phyloP scores from a whole-genome alignment of 805 yeast genomes.

The Starmerella stellata region DNA sequence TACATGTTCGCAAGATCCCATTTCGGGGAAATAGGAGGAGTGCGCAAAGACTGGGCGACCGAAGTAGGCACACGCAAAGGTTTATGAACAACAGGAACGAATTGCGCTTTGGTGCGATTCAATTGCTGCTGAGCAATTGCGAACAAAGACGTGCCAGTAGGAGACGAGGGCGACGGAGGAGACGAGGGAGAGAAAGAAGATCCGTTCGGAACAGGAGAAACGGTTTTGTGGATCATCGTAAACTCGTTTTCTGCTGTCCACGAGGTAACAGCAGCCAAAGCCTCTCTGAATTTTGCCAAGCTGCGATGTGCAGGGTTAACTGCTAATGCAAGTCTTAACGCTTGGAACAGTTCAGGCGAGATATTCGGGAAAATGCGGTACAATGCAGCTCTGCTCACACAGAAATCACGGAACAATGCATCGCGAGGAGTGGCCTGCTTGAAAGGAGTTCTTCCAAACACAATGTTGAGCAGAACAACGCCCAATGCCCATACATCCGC shows the following conservation, averaged over 20 bases:
- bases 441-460: slow-evolving; percentile 82
- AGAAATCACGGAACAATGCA: slow-evolving; percentile 68
- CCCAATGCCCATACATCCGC: slow-evolving; percentile 86
- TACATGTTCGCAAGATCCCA: slow-evolving; percentile 18
- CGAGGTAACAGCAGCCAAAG: slow-evolving; percentile 39
- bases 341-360: slow-evolving; percentile 75
- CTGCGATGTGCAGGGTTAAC: slow-evolving; percentile 78
- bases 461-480: slow-evolving; percentile 58
- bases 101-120: slow-evolving; percentile 3
- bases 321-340: slow-evolving; percentile 55
- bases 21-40: slow-evolving; percentile 5
- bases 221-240: slow-evolving; percentile 19
- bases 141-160: slow-evolving; percentile 1
- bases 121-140: not conserved
- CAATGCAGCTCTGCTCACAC: slow-evolving; percentile 69
- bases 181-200: not conserved
- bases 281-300: slow-evolving; percentile 39
- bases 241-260: slow-evolving; percentile 73
- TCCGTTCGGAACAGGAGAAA: not conserved
- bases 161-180: slow-evolving; percentile 2
- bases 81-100: slow-evolving; percentile 14
- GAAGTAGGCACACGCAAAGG: slow-evolving; percentile 19
- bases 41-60: slow-evolving; percentile 13
- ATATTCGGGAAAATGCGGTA: slow-evolving; percentile 82
- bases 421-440: slow-evolving; percentile 63